These are phyloP conservation scores for Meira nashicola DNA, from an alignment of 1,284 basidiomycete species.

Conservation along the genomic window DNA sequence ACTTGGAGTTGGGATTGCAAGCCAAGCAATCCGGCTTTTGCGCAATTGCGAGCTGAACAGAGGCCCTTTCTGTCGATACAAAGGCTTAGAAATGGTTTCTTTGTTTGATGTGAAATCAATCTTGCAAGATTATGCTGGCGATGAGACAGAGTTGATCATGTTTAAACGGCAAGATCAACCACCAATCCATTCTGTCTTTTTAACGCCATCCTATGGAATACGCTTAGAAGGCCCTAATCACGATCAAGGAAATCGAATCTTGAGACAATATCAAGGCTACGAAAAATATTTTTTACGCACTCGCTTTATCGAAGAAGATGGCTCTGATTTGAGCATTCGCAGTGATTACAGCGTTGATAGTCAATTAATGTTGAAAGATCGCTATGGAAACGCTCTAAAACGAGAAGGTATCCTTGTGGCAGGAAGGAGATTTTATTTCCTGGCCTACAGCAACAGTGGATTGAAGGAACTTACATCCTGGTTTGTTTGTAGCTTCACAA, in stretches of 20 bases:
- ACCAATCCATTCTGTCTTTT: not conserved
- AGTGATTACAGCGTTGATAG: not conserved
- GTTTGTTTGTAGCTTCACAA: conserved; percentile 57
- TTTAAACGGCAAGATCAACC: not conserved
- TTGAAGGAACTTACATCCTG: conserved; percentile 70
- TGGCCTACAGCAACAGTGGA: conserved; percentile 69
- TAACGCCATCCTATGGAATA: conserved; percentile 4
- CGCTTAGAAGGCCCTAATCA: conserved; percentile 3
- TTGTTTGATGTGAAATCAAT: too few relatives aligned
- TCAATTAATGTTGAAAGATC: conserved; percentile 27
- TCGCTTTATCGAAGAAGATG: conserved; percentile 3
- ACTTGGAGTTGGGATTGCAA: too few relatives aligned
- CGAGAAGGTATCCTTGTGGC: conserved; percentile 66
- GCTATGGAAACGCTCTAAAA: conserved; percentile 63
- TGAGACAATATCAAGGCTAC: conserved; percentile 5
- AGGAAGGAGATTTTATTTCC: conserved; percentile 66
- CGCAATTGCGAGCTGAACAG: too few relatives aligned
- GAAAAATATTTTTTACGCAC: conserved; percentile 5
- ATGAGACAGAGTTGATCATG: not conserved
- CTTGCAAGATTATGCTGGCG: too few relatives aligned
- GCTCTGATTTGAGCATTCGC: conserved; percentile 1
- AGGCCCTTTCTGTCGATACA: too few relatives aligned
- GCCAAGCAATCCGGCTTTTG: too few relatives aligned
- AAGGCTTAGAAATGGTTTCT: not conserved
- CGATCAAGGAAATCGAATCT: conserved; percentile 9